Evolutionary conservation across 805 yeast genomes (phyloP).

Genomic region (Wickerhamomyces kurtzmanii): DNA sequence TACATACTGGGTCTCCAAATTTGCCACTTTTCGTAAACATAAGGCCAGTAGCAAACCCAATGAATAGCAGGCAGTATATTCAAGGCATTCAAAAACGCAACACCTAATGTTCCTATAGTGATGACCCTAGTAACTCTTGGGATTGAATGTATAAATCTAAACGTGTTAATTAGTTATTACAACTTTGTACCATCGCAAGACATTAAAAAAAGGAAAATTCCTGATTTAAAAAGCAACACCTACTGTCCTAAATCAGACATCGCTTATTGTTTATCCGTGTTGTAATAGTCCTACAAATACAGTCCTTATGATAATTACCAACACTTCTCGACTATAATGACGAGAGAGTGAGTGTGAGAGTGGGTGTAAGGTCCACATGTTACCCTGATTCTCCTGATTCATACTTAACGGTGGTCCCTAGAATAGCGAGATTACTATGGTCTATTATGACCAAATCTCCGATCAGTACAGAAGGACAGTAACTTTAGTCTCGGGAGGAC

Average conservation of each 20-base stretch:
- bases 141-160: conserved; percentile 29
- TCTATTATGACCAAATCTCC: too few relatives aligned
- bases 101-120: conserved; percentile 36
- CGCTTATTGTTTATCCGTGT: too few relatives aligned
- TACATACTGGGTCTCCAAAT: conserved; percentile 37
- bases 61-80: conserved; percentile 14
- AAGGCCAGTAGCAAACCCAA: conserved; percentile 21
- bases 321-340: too few relatives aligned
- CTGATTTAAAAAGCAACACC: not conserved
- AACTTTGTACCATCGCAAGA: not conserved
- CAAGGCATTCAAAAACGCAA: conserved; percentile 30
- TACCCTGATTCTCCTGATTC: too few relatives aligned
- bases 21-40: conserved; percentile 23
- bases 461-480: too few relatives aligned
- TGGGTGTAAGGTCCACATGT: too few relatives aligned
- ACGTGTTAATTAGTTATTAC: not conserved
- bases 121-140: conserved; percentile 54
- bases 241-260: conserved; percentile 1
- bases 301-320: too few relatives aligned
- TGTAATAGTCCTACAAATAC: too few relatives aligned
- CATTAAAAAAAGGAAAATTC: not conserved
- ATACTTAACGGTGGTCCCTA: too few relatives aligned
- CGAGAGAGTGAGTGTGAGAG: too few relatives aligned
- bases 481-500: too few relatives aligned
- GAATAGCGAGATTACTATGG: too few relatives aligned